Base-by-base conservation (phyloP, 345 rosid genomes). In the Corchorus capsularis region DNA sequence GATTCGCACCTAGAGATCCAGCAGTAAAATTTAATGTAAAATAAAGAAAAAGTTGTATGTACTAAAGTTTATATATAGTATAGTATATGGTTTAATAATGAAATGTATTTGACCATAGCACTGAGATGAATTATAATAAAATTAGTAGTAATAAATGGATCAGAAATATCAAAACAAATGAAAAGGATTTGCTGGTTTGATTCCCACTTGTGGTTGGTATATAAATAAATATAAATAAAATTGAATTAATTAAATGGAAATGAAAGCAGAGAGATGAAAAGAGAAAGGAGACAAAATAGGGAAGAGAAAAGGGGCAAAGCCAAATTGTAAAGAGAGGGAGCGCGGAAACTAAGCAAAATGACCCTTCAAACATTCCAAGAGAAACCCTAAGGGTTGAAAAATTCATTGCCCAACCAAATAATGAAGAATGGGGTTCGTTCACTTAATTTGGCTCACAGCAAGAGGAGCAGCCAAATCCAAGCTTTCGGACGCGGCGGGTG, bases 331-430 rank as follows among this genome's bases (percentile, higher is more conserved):
- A 27, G 27, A 15, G 1, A 10, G 73, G 39, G 53, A 69, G 11
- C 15, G 78, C 12, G 49, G 65, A 78, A 72, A 52, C 77, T 45
- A 75, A 10, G 27, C 22, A 14, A 6, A 55, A 69, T 75, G 87
- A 57, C 87, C 78, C 67, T 82, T 79, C 80, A 37, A 6, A 62
- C 5, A 35, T 72, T 61, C 71, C 79, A 74, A 74, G 72, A 69
- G 72, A 69, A 41, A 72, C 75, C 72, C 27, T 27, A 60, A 15
- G n/a, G 60, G 2, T 20, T 3, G 16, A 39, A 35, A 13, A 27
- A 27, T n/a, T n/a, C n/a, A 27, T 27, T 4, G 8, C 17, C n/a
- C 6, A 67, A 64, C 34, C 43, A 61, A 19, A 27, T 27, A 27
- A 39, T 39, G 43, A n/a, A n/a, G n/a, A n/a, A n/a, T n/a, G n/a